phyloP scores from a whole-genome alignment of 2,329 filamentous ascomycete species.

The Colletotrichum sp. region DNA sequence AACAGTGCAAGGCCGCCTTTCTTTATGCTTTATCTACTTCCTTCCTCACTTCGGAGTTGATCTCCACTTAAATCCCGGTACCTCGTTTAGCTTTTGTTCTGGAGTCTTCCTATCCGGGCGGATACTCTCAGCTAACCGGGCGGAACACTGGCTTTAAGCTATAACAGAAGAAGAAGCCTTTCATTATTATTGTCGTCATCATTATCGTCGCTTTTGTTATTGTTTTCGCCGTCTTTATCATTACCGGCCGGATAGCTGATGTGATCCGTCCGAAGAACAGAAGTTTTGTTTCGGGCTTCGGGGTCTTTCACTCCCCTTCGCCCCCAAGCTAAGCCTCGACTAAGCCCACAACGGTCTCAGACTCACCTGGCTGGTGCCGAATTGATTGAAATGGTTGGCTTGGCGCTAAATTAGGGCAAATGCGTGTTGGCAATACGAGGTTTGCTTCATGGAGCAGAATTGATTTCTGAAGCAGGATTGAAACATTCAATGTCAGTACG shows the following conservation, averaged over 20 bases:
- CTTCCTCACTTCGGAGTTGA: fast-evolving
- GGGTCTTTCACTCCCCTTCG: not conserved
- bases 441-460: not conserved
- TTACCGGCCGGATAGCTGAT: too few relatives aligned
- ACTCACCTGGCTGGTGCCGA: not conserved
- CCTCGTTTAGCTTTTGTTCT: not conserved
- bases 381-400: not conserved
- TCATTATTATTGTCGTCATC: too few relatives aligned
- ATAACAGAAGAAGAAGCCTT: too few relatives aligned
- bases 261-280: fast-evolving
- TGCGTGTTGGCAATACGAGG: fast-evolving
- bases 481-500: not conserved
- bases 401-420: fast-evolving
- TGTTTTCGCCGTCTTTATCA: too few relatives aligned
- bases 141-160: too few relatives aligned
- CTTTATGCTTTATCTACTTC: not conserved
- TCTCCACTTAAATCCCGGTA: fast-evolving
- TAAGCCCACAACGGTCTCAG: not conserved
- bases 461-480: fast-evolving
- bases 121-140: too few relatives aligned
- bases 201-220: too few relatives aligned
- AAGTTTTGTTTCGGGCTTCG: not conserved
- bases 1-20: not conserved
- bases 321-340: not conserved
- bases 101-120: too few relatives aligned